Conservation (phyloP, 805 yeast species). For the Ogataea thermomethanolica region DNA sequence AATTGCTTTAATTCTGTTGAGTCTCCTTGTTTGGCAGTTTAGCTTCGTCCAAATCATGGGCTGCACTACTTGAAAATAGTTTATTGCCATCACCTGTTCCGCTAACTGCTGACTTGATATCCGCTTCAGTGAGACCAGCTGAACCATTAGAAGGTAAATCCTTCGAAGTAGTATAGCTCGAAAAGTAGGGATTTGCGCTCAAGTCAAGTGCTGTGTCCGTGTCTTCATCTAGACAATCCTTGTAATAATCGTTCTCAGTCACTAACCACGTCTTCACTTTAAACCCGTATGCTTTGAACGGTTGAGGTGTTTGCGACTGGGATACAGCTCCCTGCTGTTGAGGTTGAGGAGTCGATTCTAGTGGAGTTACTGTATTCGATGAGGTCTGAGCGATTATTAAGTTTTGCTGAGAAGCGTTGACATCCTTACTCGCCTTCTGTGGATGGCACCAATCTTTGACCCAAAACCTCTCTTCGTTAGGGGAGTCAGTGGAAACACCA, state of each 20-base stretch:
- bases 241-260: constrained; percentile 12
- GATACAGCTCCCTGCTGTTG: constrained; percentile 16
- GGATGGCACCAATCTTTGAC: constrained; percentile 34
- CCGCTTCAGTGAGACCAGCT: constrained; percentile 35
- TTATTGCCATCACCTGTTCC: constrained; percentile 32
- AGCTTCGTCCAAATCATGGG: constrained; percentile 18
- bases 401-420: constrained; percentile 8
- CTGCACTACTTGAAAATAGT: constrained; percentile 32
- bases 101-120: constrained; percentile 41
- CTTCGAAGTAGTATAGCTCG: constrained; percentile 10
- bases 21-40: constrained; percentile 7
- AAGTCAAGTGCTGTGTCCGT: constrained; percentile 36
- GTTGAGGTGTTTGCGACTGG: constrained; percentile 29
- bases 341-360: constrained; percentile 26
- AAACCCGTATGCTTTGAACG: constrained; percentile 29
- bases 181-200: constrained; percentile 30
- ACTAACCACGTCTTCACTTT: constrained; percentile 34
- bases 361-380: constrained; percentile 22
- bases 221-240: constrained; percentile 34
- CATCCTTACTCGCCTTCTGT: constrained; percentile 21
- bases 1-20: not conserved
- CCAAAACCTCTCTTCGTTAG: constrained; percentile 29
- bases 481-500: constrained; percentile 15
- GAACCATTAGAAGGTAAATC: constrained; percentile 11
- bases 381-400: constrained; percentile 14